Percentiles rank a stretch among this genome's conserved stretches.
Conservation (phyloP, 2,329 filamentous ascomycete species). For the Lecanicillium sp. region DNA sequence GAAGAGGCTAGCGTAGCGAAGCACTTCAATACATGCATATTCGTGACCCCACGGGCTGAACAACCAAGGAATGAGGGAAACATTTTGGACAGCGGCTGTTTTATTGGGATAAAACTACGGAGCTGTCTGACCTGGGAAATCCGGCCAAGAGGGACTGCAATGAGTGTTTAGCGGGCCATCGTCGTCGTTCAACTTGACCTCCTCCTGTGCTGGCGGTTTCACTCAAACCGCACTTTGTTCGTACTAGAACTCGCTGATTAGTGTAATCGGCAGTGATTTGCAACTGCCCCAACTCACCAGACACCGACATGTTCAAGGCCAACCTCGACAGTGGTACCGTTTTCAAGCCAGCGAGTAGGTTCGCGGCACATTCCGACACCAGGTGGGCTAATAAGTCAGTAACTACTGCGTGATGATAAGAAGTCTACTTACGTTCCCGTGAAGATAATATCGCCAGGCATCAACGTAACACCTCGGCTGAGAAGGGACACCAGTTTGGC, state of each 20-base stretch:
- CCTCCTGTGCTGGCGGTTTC: not conserved
- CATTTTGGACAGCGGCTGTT: not conserved
- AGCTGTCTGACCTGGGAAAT: no score
- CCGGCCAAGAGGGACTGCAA: no score
- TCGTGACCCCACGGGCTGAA: not conserved
- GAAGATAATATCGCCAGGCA: slow-evolving; percentile 58
- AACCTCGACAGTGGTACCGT: slow-evolving; percentile 64
- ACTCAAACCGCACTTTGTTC: not conserved
- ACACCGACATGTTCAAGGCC: slow-evolving; percentile 57
- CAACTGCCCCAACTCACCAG: no score
- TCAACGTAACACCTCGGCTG: slow-evolving; percentile 52
- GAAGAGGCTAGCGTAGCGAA: not conserved
- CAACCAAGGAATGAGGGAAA: not conserved
- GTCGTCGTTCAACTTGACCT: not conserved
- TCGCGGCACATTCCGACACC: slow-evolving; percentile 64
- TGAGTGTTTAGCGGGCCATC: no score
- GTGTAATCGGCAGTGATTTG: no score
- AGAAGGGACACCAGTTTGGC: slow-evolving; percentile 51
- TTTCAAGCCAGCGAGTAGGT: slow-evolving; percentile 59
- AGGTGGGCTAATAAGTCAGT: slow-evolving; percentile 40
- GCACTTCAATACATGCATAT: not conserved
- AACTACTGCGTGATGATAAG: slow-evolving; percentile 5
- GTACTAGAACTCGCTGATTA: no score
- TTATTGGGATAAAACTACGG: not conserved
- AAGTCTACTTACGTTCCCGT: slow-evolving; percentile 49